phyloP scores from a whole-genome alignment of 2,329 filamentous ascomycete genomes.

The Trichoderma atroviride region DNA sequence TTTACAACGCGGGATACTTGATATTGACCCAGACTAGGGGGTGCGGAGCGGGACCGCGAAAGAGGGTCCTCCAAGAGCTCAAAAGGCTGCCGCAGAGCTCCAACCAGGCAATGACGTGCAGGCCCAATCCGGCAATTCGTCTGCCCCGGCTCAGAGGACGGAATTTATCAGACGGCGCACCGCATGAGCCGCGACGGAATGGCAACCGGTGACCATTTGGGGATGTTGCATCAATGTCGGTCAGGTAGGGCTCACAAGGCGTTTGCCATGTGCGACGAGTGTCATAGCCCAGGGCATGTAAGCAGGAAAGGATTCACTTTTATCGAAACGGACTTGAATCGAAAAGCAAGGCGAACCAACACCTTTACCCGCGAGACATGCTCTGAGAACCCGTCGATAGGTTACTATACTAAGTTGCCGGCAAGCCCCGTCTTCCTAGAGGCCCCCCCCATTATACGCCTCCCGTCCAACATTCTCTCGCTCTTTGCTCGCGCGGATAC shows the following conservation, averaged over 20 bases:
- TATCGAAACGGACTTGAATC: neutral
- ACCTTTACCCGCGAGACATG: neutral
- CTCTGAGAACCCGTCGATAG: neutral
- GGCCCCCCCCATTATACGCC: neutral
- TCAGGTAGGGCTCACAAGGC: conserved; percentile 22
- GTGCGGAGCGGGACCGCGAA: neutral
- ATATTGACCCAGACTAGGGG: conserved; percentile 13
- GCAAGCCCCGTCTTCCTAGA: neutral
- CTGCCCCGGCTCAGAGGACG: neutral
- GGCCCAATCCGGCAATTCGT: conserved; percentile 24
- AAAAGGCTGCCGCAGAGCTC: neutral
- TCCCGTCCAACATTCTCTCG: neutral
- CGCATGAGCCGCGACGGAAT: neutral
- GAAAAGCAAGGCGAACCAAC: neutral
- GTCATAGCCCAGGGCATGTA: neutral
- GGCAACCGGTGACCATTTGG: neutral
- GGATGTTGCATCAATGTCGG: neutral
- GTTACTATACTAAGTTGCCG: neutral
- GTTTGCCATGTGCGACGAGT: neutral
- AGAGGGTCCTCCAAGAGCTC: neutral
- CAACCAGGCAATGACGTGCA: conserved; percentile 17
- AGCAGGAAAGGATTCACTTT: neutral
- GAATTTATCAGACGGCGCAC: conserved; percentile 1
- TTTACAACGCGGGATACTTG: neutral
- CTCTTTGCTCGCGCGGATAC: neutral